Evolutionary conservation across 768 basidiomycete species (phyloP), one percentile per base, ranked within the genome.

Genomic region (Mrakia gelida): DNA sequence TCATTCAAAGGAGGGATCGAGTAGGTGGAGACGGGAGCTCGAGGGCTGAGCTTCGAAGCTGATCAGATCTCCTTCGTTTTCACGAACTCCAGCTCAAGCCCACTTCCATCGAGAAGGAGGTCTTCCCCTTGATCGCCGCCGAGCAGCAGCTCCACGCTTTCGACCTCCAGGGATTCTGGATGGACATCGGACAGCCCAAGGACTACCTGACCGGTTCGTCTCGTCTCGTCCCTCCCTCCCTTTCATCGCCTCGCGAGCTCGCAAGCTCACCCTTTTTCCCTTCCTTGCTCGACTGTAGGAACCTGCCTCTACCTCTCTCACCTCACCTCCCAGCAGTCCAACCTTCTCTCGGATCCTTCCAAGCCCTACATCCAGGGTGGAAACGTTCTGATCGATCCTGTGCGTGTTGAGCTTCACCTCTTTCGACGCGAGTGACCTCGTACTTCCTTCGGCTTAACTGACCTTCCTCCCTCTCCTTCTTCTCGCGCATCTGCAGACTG

Each of bases 181-280:
- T 86, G 86, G 86, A 87, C 80, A 84, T 87, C 56, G 86, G 86
- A 78, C 86, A 87, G 82, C 86, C 86, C 72, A 87, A 87, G 81
- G 85, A 85, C 80, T 84, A 82, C 83, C 75, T 84, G 30, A 80
- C 83, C 11, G 82, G 82, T 82, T 52, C 62, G 82, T 80, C 7
- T 3, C 21, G 9, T 23, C n/a, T 4, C 1, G 6, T 38, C 45
- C 18, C 34, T 28, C 28, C 21, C 32, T 18, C 61, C 16, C 15
- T 18, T 71, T 16, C 59, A 11, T 9, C 59, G 26, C 7, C 59
- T 9, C 26, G 59, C 59, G 26, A 59, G 9, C 59, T 13, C 59
- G 9, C 26, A 23, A 59, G 59, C 59, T 59, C 26, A 59, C 21
- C 26, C 38, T 38, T 34, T 13, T 38, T 61, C n/a, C 18, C 49